Conservation (phyloP, 768 basidiomycete genomes). For the Crepidotus variabilis region DNA sequence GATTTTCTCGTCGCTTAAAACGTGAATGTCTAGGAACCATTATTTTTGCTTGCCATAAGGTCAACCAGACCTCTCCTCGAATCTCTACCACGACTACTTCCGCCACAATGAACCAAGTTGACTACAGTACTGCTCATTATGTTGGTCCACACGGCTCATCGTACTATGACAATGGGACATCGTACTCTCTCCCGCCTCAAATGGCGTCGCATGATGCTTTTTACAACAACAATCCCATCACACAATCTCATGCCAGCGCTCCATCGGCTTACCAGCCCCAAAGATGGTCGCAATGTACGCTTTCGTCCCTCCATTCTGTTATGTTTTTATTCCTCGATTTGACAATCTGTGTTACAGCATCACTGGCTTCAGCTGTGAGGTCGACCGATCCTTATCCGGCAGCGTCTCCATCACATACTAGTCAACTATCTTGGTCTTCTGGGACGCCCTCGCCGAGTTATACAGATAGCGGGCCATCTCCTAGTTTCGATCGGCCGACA, state of each 20-base stretch:
- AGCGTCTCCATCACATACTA: slow-evolving; percentile 19
- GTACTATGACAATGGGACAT: slow-evolving; percentile 37
- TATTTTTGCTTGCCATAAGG: slow-evolving; percentile 74
- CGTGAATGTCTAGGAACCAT: slow-evolving; percentile 46
- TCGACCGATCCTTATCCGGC: slow-evolving; percentile 11
- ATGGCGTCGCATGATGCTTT: slow-evolving; percentile 24
- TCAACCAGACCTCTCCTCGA: slow-evolving; percentile 39
- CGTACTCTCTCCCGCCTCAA: slow-evolving; percentile 41
- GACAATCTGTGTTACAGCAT: slow-evolving; percentile 12
- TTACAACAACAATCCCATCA: slow-evolving; percentile 29
- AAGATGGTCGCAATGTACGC: slow-evolving; percentile 36
- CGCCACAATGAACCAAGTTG: slow-evolving; percentile 43
- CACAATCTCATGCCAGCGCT: slow-evolving; percentile 27
- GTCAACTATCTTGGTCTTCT: slow-evolving; percentile 19
- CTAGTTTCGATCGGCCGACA: slow-evolving; percentile 22
- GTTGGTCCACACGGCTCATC: slow-evolving; percentile 27
- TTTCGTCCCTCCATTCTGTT: slow-evolving; percentile 1
- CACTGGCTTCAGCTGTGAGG: slow-evolving; percentile 22
- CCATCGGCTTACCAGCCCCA: slow-evolving; percentile 35
- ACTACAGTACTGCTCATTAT: slow-evolving; percentile 36
- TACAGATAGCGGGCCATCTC: slow-evolving; percentile 17
- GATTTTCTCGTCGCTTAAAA: slow-evolving; percentile 26
- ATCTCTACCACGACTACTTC: slow-evolving; percentile 31
- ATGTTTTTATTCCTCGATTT: background rate
- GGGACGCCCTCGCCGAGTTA: slow-evolving; percentile 20